Evolutionary conservation across 345 rosid species (phyloP), one percentile per base, ranked within the genome.

Genomic region (Eucalyptus albens): DNA sequence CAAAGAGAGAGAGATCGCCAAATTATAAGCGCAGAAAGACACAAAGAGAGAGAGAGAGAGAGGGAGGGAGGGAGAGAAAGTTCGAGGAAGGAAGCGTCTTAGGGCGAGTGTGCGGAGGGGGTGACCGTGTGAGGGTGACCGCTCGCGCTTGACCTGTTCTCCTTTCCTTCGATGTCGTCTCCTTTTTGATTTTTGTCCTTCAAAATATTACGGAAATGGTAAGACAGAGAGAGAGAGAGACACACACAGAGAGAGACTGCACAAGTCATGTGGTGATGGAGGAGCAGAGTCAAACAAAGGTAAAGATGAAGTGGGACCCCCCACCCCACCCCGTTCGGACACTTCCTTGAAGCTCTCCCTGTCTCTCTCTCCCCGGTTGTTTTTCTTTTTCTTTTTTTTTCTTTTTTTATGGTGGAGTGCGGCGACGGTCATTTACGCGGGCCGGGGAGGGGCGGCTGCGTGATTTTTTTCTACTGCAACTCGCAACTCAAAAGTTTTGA

Each of bases 301-400:
- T 24, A 24, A 24, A 22, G 62, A 24, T 0, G 29, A 24, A 8
- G 62, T 24, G 62, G 62, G 62, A 11, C 62, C 62, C 42, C 42
- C 62, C 3, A 1, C 5, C 26, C 60, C 60, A 44, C 26, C 60
- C 62, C 29, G 62, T 26, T 24, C 62, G 1, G 62, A 26, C 27
- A 56, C 27, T 21, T 56, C 13, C 6, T 9, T 56, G 62, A 56
- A 22, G 13, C 29, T 22, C 62, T 10, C 62, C 29, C 62, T 11
- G 22, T 56, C 60, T 56, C 60, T 56, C 60, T 56, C 60, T 56
- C 19, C 59, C 17, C 60, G 60, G 60, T 22, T 3, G 1, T 15
- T 50, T 6, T 50, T 15, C 2, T 50, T 50, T 1, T 6, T 3
- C 16, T 6, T 21, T 55, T 1, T 1, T 42, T 2, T 21, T 19